These are phyloP conservation scores for Sarocladium brachiariae DNA, from an alignment of 2,329 filamentous ascomycete species.

Conservation along the genomic window DNA sequence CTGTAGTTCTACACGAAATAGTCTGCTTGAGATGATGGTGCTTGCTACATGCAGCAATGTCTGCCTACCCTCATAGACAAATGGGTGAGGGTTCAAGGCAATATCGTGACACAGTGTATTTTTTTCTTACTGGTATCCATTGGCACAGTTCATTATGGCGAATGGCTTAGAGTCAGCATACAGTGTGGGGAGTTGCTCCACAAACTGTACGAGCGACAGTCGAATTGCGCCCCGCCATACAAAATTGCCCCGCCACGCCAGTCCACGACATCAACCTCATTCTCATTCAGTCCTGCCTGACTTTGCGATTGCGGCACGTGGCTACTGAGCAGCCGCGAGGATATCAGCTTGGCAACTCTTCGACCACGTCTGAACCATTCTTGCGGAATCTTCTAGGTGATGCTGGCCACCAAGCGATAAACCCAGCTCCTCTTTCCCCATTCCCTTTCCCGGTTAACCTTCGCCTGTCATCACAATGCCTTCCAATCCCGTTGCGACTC, in stretches of 20 bases:
- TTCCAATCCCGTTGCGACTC: slow-evolving; percentile 40
- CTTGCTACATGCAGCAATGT: no score
- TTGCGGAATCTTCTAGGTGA: not conserved
- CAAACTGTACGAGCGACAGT: not conserved
- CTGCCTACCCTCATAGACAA: no score
- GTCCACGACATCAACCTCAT: slow-evolving; percentile 8
- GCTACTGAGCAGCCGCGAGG: not conserved
- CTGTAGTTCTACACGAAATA: slow-evolving; percentile 44
- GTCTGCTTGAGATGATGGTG: slow-evolving; percentile 28
- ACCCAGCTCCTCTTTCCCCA: not conserved
- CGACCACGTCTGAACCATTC: not conserved
- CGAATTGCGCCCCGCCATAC: slow-evolving; percentile 21
- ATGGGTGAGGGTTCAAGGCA: no score
- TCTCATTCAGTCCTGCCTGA: slow-evolving; percentile 11
- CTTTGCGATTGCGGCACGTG: slow-evolving; percentile 2
- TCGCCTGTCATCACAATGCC: slow-evolving; percentile 24
- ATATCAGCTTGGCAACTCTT: not conserved
- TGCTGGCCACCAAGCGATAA: slow-evolving; percentile 3
- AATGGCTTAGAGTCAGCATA: no score
- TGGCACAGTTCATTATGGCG: no score
- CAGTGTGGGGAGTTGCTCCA: no score
- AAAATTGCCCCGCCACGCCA: slow-evolving; percentile 21
- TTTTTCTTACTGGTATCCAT: no score
- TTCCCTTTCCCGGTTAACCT: not conserved
- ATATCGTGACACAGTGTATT: no score